Evolutionary conservation across 768 basidiomycete species (phyloP), one percentile per base, ranked within the genome.

Genomic region (Hypsizygus marmoreus): DNA sequence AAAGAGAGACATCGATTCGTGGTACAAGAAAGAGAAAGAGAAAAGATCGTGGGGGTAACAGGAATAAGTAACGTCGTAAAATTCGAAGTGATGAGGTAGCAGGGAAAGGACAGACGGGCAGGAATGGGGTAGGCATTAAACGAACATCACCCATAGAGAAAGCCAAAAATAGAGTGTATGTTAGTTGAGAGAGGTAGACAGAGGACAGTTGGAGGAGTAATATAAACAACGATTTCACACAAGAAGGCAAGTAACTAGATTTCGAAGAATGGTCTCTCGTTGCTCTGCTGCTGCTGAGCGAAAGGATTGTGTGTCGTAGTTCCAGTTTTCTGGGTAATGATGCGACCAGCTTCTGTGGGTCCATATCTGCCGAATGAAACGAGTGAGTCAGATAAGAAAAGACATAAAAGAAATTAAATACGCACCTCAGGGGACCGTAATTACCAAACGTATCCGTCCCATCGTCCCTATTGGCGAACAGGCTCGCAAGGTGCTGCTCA

Each of bases 381-480:
- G 22, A 40, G 23, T 38, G 23, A 37, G 7, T 43, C 30, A 45
- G n/a, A n/a, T 6, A 2, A 19, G 10, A 12, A 30, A 2, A 12
- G 14, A 13, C 31, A n/a, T 29, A 25, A 53, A 17, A 33, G 13
- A 55, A 30, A 51, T 26, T n/a, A 26, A 23, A 57, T 51, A 69
- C 75, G 50, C 42, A 83, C 75, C 94, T 80, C 51, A 95, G 62
- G 40, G 73, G 50, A 14, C 95, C 95, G 24, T 82, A 57, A 63
- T 98, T 99, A 40, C 95, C 95, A 61, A 97, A 98, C 42, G 95
- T 95, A 68, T 99, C 97, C 62, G 88, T 73, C 1, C 97, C 95
- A 56, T 91, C 93, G 45, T 97, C 95, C 40, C 86, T 76, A 59
- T 89, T 91, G 5, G 91, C 95, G 51, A 97, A 84, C 56, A 97